phyloP scores from a whole-genome alignment of 306 rosid species.

The Fragaria ananassa region DNA sequence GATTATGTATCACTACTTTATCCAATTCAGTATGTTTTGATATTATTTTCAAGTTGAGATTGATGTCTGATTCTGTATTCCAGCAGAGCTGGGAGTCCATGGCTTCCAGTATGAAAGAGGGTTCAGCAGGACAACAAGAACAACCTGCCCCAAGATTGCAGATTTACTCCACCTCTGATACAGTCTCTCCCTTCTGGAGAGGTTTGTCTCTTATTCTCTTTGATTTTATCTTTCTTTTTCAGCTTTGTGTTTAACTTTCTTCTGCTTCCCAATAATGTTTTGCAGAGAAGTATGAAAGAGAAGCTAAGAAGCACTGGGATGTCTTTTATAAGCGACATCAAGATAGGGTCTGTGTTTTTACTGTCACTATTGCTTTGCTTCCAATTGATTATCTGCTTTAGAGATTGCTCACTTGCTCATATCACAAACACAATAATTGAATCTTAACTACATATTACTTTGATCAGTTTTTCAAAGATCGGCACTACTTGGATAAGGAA shows the following conservation, averaged over 20 bases:
- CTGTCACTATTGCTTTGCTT: background rate
- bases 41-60: background rate
- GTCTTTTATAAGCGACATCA: slow-evolving; percentile 83
- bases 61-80: background rate
- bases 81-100: slow-evolving; percentile 24
- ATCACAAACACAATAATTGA: background rate
- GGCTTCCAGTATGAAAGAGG: slow-evolving; percentile 42
- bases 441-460: background rate
- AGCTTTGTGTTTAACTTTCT: too few species aligned
- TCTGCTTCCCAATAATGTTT: background rate
- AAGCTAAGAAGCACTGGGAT: slow-evolving; percentile 94
- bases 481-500: slow-evolving; percentile 94
- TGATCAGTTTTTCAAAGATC: slow-evolving; percentile 77
- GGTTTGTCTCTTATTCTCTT: slow-evolving; percentile 38
- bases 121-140: slow-evolving; percentile 39
- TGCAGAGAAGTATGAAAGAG: slow-evolving; percentile 81
- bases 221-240: background rate
- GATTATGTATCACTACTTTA: background rate
- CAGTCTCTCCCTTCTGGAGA: slow-evolving; percentile 78
- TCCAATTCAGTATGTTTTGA: background rate
- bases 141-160: slow-evolving; percentile 52
- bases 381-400: background rate
- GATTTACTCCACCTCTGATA: slow-evolving; percentile 56
- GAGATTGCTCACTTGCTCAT: slow-evolving; percentile 8
- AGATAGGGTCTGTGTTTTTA: slow-evolving; percentile 53